Evolutionary conservation across 805 yeast species (phyloP).

Genomic region (Zygotorulaspora danielsina): DNA sequence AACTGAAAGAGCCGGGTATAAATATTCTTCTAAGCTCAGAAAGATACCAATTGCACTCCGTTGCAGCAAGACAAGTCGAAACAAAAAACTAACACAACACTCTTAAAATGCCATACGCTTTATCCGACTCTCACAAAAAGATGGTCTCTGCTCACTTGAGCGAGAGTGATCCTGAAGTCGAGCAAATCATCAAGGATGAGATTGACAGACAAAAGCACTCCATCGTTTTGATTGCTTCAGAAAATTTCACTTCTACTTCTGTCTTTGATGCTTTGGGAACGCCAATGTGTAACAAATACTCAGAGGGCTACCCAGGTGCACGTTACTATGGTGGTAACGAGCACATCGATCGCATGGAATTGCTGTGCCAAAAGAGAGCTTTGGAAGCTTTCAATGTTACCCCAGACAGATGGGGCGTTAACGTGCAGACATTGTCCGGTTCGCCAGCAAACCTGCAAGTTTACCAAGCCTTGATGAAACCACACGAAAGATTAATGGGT

Average conservation of each 20-base stretch:
- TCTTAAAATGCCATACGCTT: conserved; percentile 50
- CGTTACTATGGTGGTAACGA: conserved; percentile 99
- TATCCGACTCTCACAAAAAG: conserved; percentile 60
- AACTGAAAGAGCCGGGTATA: too few species aligned
- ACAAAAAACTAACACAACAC: too few species aligned
- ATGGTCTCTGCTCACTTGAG: conserved; percentile 54
- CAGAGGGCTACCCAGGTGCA: conserved; percentile 99
- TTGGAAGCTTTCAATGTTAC: conserved; percentile 78
- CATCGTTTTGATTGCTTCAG: conserved; percentile 91
- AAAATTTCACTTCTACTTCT: conserved; percentile 93
- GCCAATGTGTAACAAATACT: conserved; percentile 97
- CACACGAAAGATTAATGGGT: conserved; percentile 97
- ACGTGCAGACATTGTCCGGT: conserved; percentile 94
- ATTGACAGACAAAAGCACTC: conserved; percentile 90
- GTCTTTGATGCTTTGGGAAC: conserved; percentile 96
- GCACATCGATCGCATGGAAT: conserved; percentile 90
- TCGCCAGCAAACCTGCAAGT: conserved; percentile 98
- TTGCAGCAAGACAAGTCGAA: too few species aligned
- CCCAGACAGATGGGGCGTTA: conserved; percentile 92
- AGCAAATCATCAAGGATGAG: conserved; percentile 69
- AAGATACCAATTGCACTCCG: neutral
- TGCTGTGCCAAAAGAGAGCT: conserved; percentile 91
- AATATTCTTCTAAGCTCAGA: neutral
- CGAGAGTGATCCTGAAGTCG: conserved; percentile 78
- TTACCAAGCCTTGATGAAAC: conserved; percentile 90